phyloP scores from a whole-genome alignment of 2,329 filamentous ascomycete genomes.

The Colletotrichum sp. region DNA sequence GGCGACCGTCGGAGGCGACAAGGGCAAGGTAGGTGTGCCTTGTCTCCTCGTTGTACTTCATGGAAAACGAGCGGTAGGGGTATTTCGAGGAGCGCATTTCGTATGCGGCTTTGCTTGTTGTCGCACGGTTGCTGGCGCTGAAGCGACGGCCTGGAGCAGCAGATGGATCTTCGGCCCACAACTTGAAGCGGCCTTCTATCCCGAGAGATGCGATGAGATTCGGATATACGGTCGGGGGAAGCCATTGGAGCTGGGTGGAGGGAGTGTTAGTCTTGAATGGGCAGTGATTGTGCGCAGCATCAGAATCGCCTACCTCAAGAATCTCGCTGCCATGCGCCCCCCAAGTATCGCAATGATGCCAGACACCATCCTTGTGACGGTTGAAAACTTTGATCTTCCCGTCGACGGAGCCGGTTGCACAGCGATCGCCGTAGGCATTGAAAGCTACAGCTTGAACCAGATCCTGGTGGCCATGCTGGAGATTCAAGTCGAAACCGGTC shows the following conservation, averaged over 20 bases:
- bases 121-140: conserved; percentile 60
- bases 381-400: conserved; percentile 94
- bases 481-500: conserved; percentile 61
- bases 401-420: conserved; percentile 89
- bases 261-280: neutral
- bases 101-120: conserved; percentile 52
- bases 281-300: neutral
- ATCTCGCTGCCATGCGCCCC: conserved; percentile 90
- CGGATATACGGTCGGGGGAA: conserved; percentile 85
- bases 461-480: conserved; percentile 78
- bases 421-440: conserved; percentile 91
- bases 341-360: conserved; percentile 87
- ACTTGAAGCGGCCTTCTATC: conserved; percentile 86
- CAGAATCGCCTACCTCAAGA: conserved; percentile 68
- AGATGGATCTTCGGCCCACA: conserved; percentile 91
- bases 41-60: conserved; percentile 81
- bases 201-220: conserved; percentile 87
- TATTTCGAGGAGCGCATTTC: conserved; percentile 64
- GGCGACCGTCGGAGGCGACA: conserved; percentile 79
- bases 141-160: conserved; percentile 84
- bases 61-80: conserved; percentile 81
- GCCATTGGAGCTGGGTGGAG: conserved; percentile 79
- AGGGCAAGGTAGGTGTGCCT: conserved; percentile 85
- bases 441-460: conserved; percentile 86
- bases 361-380: conserved; percentile 76